Conservation (phyloP, 2,329 filamentous ascomycete species). For the Bimuria novae-zelandiae region DNA sequence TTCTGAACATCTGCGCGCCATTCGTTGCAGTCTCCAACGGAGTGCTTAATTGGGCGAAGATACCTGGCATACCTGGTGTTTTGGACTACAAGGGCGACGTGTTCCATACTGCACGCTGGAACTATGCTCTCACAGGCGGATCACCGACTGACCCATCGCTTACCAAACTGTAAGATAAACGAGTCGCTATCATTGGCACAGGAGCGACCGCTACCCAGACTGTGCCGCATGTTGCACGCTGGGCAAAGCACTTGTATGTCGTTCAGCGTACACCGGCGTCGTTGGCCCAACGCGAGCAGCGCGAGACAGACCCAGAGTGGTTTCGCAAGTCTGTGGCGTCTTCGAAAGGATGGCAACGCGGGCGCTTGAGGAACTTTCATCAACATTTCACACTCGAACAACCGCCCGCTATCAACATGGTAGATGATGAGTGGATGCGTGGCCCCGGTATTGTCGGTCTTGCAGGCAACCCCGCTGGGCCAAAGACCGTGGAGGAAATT, state of each 20-base stretch:
- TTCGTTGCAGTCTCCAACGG: slow-evolving; percentile 17
- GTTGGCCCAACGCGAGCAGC: slow-evolving; percentile 42
- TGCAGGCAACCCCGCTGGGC: slow-evolving; percentile 2
- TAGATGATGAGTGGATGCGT: slow-evolving; percentile 55
- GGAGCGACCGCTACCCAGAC: slow-evolving; percentile 41
- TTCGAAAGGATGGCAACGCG: slow-evolving; percentile 54
- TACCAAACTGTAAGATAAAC: slow-evolving; percentile 42
- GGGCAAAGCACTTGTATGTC: slow-evolving; percentile 58
- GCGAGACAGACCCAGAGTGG: slow-evolving; percentile 10
- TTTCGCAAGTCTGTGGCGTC: slow-evolving; percentile 45
- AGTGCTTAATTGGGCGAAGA: slow-evolving; percentile 50
- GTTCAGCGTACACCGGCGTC: slow-evolving; percentile 60
- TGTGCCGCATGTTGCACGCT: slow-evolving; percentile 49
- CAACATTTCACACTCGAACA: slow-evolving; percentile 39
- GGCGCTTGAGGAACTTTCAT: slow-evolving; percentile 53
- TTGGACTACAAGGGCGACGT: slow-evolving; percentile 12
- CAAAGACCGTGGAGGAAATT: slow-evolving; percentile 13
- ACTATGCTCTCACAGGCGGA: slow-evolving; percentile 33
- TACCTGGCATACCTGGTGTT: slow-evolving; percentile 19
- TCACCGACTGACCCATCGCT: slow-evolving; percentile 26
- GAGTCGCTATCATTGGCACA: slow-evolving; percentile 42
- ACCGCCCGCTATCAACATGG: slow-evolving; percentile 41
- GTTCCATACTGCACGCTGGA: slow-evolving; percentile 38
- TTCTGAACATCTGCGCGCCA: too few species aligned
- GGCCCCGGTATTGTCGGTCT: slow-evolving; percentile 16